Percentiles rank a stretch among this genome's conserved stretches.
Conservation (phyloP, 495 filamentous ascomycete species). For the Diplogelasinospora grovesii region DNA sequence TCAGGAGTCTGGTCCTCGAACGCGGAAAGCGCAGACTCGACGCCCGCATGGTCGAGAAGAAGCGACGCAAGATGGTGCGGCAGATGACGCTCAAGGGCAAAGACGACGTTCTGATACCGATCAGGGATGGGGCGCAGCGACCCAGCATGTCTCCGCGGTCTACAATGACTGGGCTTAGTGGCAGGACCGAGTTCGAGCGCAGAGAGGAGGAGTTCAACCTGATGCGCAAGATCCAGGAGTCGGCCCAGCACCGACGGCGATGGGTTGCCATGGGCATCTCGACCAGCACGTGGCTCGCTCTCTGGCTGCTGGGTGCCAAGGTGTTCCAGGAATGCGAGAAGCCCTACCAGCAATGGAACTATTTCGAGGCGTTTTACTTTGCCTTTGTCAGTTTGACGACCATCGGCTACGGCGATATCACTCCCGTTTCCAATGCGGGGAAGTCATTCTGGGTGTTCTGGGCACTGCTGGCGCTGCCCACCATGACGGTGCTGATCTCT, state of each 20-base stretch:
- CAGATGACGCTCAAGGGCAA: constrained; percentile 43
- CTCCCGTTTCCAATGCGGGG: constrained; percentile 61
- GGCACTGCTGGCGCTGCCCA: constrained; percentile 76
- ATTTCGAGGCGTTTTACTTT: constrained; percentile 77
- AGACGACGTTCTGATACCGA: constrained; percentile 44
- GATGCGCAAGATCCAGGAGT: constrained; percentile 73
- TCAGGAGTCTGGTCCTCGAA: constrained; percentile 73
- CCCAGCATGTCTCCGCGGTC: neutral
- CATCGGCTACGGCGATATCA: constrained; percentile 79
- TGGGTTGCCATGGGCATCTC: constrained; percentile 66
- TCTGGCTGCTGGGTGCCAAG: constrained; percentile 75
- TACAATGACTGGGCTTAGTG: constrained; percentile 6
- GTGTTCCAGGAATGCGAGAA: constrained; percentile 52
- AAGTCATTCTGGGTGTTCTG: constrained; percentile 86
- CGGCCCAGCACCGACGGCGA: constrained; percentile 54
- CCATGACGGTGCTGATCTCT: constrained; percentile 76
- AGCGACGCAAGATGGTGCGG: constrained; percentile 49
- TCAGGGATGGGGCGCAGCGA: constrained; percentile 21
- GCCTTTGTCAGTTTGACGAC: constrained; percentile 71
- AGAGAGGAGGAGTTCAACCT: constrained; percentile 70
- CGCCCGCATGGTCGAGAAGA: constrained; percentile 64
- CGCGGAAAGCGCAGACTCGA: constrained; percentile 63
- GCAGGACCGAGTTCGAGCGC: constrained; percentile 54
- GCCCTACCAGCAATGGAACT: constrained; percentile 57
- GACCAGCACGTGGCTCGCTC: constrained; percentile 51